A percentile compares a stretch with the other conserved stretches of the same genome.
Conservation (phyloP, 192 early-diverging fungal species). For the Dissophora globulifera region DNA sequence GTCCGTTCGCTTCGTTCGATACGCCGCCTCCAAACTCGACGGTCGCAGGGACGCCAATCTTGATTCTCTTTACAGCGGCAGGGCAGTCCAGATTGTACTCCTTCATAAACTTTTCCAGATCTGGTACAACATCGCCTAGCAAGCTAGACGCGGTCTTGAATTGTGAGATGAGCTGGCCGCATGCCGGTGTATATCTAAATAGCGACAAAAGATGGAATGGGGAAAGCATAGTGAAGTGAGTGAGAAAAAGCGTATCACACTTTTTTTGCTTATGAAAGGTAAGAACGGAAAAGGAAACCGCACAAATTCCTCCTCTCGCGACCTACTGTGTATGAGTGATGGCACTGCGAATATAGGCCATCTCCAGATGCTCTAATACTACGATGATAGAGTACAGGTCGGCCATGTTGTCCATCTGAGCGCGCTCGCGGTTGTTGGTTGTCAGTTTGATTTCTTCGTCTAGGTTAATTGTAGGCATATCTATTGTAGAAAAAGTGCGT, state of each 20-base stretch:
- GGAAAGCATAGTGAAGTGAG: neutral
- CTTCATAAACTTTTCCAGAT: slow-evolving; percentile 81
- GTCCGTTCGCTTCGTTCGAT: slow-evolving; percentile 59
- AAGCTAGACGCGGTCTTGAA: slow-evolving; percentile 87
- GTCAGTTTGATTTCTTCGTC: slow-evolving; percentile 82
- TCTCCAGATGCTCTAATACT: slow-evolving; percentile 90
- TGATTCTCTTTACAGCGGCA: slow-evolving; percentile 85
- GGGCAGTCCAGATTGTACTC: slow-evolving; percentile 89
- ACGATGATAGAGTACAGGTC: slow-evolving; percentile 94
- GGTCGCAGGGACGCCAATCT: slow-evolving; percentile 96
- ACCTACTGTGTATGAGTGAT: slow-evolving; percentile 81
- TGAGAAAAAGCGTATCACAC: neutral
- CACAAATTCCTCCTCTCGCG: too few species aligned
- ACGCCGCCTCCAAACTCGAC: slow-evolving; percentile 82
- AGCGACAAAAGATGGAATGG: neutral
- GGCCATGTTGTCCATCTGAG: slow-evolving; percentile 91
- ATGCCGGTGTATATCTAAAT: slow-evolving; percentile 91
- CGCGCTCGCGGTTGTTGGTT: slow-evolving; percentile 84
- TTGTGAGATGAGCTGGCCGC: slow-evolving; percentile 89
- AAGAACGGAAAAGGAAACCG: too few species aligned
- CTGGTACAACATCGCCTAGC: slow-evolving; percentile 64
- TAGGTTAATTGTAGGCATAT: slow-evolving; percentile 26
- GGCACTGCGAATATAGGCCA: slow-evolving; percentile 90
- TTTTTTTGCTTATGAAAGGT: neutral
- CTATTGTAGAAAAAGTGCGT: too few species aligned